phyloP scores from a whole-genome alignment of 495 filamentous ascomycete species.

The Penicillium herquei region DNA sequence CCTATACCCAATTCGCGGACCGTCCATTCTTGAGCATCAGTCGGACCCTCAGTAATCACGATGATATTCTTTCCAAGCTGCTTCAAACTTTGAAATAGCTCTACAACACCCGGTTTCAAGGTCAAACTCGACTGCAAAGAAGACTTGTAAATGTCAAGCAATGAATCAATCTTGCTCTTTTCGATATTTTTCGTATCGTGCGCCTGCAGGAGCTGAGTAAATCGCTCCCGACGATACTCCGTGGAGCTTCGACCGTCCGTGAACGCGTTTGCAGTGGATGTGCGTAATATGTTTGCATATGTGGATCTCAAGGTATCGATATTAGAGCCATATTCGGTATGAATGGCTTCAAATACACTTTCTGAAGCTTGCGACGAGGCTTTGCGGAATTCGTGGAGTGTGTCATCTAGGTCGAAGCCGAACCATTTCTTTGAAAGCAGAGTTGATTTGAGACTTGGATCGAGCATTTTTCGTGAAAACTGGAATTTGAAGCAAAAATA shows the following conservation, averaged over 20 bases:
- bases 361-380: conserved; percentile 29
- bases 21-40: conserved; percentile 42
- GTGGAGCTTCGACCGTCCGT: conserved; percentile 33
- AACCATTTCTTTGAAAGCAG: conserved; percentile 28
- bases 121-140: conserved; percentile 18
- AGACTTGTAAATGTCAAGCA: conserved; percentile 25
- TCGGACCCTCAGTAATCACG: conserved; percentile 37
- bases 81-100: conserved; percentile 22
- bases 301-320: conserved; percentile 16
- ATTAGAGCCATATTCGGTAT: neutral
- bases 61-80: conserved; percentile 29
- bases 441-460: neutral
- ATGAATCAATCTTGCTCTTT: neutral
- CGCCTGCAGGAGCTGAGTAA: conserved; percentile 24
- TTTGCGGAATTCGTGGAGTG: conserved; percentile 40
- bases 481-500: neutral
- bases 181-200: conserved; percentile 7
- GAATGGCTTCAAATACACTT: conserved; percentile 22
- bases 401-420: conserved; percentile 44
- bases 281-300: conserved; percentile 28
- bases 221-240: conserved; percentile 39
- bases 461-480: neutral
- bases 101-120: conserved; percentile 25
- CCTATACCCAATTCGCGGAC: conserved; percentile 27
- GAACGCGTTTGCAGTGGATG: conserved; percentile 33